A percentile compares a stretch with the other conserved stretches of the same genome.
Evolutionary conservation across 768 basidiomycete species (phyloP).

Genomic region (Pleurotus cornucopiae): DNA sequence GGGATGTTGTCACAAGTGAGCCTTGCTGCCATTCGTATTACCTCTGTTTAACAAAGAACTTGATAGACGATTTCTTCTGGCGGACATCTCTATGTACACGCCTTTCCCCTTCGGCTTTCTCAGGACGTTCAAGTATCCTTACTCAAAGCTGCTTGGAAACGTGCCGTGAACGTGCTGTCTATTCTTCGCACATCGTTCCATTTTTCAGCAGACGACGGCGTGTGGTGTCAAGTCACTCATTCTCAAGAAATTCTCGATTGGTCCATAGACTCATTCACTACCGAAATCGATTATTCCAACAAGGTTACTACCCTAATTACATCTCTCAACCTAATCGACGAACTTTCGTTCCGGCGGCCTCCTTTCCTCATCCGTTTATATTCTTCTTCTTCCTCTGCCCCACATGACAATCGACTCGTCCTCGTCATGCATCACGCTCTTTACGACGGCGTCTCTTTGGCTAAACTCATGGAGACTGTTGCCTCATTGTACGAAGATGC

Average conservation of each 20-base stretch:
- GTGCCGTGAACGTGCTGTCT: constrained; percentile 24
- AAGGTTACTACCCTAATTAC: constrained; percentile 15
- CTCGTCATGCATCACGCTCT: constrained; percentile 44
- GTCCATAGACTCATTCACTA: constrained; percentile 14
- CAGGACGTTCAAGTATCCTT: constrained; percentile 18
- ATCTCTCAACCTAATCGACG: constrained; percentile 18
- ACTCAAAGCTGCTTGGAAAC: constrained; percentile 33
- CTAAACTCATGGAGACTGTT: constrained; percentile 28
- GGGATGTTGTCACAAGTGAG: constrained; percentile 48
- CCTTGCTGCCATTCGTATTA: neutral
- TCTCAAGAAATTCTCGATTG: constrained; percentile 17
- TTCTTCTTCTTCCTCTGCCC: constrained; percentile 9
- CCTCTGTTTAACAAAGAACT: constrained; percentile 3
- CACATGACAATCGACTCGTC: constrained; percentile 20
- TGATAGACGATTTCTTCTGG: constrained; percentile 24
- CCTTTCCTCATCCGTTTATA: constrained; percentile 29
- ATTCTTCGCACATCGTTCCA: constrained; percentile 47
- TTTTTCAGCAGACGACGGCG: constrained; percentile 29
- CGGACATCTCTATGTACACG: constrained; percentile 26
- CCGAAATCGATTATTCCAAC: constrained; percentile 15
- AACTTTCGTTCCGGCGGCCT: constrained; percentile 19
- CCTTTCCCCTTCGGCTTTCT: constrained; percentile 23
- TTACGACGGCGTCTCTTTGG: constrained; percentile 41
- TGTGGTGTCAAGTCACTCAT: constrained; percentile 30
- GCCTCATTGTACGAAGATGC: constrained; percentile 24